Base-by-base conservation (phyloP, 2,329 filamentous ascomycete genomes). In the Monosporascus sp. region DNA sequence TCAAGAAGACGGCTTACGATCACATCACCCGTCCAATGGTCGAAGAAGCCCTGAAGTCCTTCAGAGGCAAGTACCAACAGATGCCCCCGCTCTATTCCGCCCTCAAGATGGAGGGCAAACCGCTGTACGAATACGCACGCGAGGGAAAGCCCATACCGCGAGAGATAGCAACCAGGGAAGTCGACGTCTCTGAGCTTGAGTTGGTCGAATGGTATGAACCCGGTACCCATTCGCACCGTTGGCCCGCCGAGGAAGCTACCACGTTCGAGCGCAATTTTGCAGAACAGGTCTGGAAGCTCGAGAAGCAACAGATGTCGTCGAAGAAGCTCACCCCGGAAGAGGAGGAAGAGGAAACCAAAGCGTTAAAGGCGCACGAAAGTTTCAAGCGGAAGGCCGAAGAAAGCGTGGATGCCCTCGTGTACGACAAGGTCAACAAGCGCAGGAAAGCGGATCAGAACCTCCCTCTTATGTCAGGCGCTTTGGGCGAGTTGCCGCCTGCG, bases 61-160 rank as follows among this genome's bases (percentile, higher is more conserved):
- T 96, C 70, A 80, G 86, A 40, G 94, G 94, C 17, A 87, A 87
- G 62, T 91, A 91, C 64, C 86, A 89, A 75, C 94, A 99, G 75
- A 86, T 89, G 61, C 94, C 94, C 38, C 93, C 93, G 6, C 82
- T 99, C 20, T 99, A 92, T 72, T 96, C 91, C 31, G 94, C 94
- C 9, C 78, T 97, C 57, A 92, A 93, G 70, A 90, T 97, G 70
- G 84, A 97, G 61, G 94, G 94, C 2, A 97, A 97, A 76, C 88
- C 90, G 37, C 78, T 97, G 48, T 99, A 99, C 69, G 92, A 99
- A 72, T 97, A 97, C 71, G 94, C 94, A 20, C 81, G 94, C 48
- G 90, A 92, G 68, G 94, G 94, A 17, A 91, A 88, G 65, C 84
- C 89, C 37, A 86, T 96, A 17, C 94, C 94, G 0, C 78, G 87